phyloP scores from a whole-genome alignment of 148 eudicot genomes.

The Polygonum aviculare region DNA sequence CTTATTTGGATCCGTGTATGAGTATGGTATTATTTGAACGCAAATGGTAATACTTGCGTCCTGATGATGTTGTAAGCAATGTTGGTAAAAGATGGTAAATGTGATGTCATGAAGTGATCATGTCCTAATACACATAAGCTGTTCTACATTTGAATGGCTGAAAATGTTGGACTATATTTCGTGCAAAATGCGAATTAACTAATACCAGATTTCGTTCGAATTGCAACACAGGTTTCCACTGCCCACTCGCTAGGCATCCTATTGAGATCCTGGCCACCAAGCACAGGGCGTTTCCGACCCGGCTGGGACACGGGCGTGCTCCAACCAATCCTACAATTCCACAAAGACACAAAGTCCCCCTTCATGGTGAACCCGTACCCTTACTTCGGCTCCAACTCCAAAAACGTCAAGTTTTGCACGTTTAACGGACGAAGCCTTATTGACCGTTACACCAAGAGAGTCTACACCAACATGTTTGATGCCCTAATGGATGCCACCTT shows the following conservation, averaged over 20 bases:
- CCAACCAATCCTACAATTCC: conserved; percentile 47
- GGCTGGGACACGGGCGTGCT: conserved; percentile 36
- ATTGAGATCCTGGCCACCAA: conserved; percentile 30
- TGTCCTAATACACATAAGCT: not conserved
- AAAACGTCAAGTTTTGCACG: conserved; percentile 17
- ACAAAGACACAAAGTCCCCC: conserved; percentile 37
- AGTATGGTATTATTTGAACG: not conserved
- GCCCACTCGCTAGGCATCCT: conserved; percentile 52
- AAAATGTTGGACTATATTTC: not conserved
- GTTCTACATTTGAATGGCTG: not conserved
- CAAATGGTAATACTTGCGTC: not conserved
- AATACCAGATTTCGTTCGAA: not conserved
- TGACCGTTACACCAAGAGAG: conserved; percentile 26
- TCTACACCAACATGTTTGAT: conserved; percentile 52
- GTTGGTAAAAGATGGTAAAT: not conserved
- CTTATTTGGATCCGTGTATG: not conserved
- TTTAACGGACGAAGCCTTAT: conserved; percentile 24
- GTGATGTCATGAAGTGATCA: not conserved
- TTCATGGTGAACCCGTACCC: conserved; percentile 74
- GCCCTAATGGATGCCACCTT: conserved; percentile 39
- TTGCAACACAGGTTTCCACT: conserved; percentile 30
- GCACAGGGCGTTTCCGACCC: conserved; percentile 40
- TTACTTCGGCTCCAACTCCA: conserved; percentile 33
- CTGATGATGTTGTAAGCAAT: not conserved
- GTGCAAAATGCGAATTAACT: not conserved